These are phyloP conservation scores for Dryas alaskensis DNA, from an alignment of 306 rosid species.

Conservation along the genomic window DNA sequence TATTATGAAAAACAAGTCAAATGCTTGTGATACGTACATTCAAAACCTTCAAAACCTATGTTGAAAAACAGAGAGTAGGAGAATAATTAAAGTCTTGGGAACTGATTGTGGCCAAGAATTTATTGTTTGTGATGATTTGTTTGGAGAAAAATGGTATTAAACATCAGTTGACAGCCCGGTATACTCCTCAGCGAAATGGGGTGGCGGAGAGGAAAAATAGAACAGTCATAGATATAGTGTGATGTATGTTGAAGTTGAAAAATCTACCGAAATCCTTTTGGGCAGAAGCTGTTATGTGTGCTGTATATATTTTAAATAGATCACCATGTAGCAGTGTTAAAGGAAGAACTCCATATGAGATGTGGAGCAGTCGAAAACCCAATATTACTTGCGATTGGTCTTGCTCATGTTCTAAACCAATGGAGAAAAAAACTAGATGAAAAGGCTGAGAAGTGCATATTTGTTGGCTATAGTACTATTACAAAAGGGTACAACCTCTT, in stretches of 20 bases:
- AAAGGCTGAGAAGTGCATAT: background rate
- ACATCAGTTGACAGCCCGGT: background rate
- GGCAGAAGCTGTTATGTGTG: background rate
- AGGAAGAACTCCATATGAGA: background rate
- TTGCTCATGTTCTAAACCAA: background rate
- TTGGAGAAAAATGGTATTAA: background rate
- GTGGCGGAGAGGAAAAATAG: background rate
- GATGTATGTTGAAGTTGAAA: background rate
- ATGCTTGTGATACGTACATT: background rate
- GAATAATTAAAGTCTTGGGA: background rate
- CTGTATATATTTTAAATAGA: background rate
- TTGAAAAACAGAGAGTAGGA: background rate
- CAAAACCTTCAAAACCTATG: background rate
- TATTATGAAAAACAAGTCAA: background rate
- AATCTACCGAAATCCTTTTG: background rate
- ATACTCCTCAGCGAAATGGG: background rate
- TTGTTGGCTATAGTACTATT: background rate
- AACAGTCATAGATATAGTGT: background rate
- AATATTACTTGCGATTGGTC: background rate
- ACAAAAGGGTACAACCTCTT: background rate
- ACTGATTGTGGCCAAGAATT: background rate
- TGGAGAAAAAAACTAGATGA: background rate
- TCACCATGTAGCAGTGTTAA: background rate
- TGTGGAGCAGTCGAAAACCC: background rate
- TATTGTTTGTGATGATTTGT: background rate